Base-by-base conservation (phyloP, 2,329 filamentous ascomycete genomes). In the Paecilomyces variotii region DNA sequence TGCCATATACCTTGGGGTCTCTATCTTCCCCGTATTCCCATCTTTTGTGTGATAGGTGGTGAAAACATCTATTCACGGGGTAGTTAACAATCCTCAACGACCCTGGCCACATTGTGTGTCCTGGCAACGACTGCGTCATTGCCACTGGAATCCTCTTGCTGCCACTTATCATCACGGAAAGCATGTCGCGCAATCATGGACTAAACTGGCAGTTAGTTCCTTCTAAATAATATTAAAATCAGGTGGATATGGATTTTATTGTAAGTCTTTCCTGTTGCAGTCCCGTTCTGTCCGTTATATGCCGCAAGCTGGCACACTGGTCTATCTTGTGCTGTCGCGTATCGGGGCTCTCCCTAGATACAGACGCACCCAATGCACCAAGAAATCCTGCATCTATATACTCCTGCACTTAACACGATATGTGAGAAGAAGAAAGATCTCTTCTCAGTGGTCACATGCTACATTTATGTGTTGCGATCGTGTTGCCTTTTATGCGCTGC, bases 201-300 rank as follows among this genome's bases (percentile, higher is more conserved):
- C 57, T 73, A 65, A 67, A 62, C 59, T 65, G 63, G 61, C 65
- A 63, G 62, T 59, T 63, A 57, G 62, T 65, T 62, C 60, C 57
- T 65, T 61, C 58, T 64, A 63, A 62, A 66, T 63, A 64, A 32
- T 32, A 32, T 32, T 10, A 32, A 32, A 70, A 65, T 54, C 62
- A 61, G 51, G 60, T 63, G 58, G 63, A 64, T 58, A 78, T 78
- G 75, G 75, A 78, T 72, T 77, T 78, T 64, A 77, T 76, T 67
- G 75, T 78, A 64, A 68, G 75, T 75, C 53, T 45, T 54, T 56
- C 54, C 12, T 57, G 56, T 49, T 50, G 10, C 55, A 59, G 19
- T 57, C 11, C 12, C 19, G 27, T 58, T 26, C 54, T 24, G 24
- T 3, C 24, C 32, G 25, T 14, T 45, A 5, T 14, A 34, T 12